These are phyloP conservation scores for Aspergillus quadricinctus DNA, from an alignment of 2,329 filamentous ascomycete species.

Conservation along the genomic window DNA sequence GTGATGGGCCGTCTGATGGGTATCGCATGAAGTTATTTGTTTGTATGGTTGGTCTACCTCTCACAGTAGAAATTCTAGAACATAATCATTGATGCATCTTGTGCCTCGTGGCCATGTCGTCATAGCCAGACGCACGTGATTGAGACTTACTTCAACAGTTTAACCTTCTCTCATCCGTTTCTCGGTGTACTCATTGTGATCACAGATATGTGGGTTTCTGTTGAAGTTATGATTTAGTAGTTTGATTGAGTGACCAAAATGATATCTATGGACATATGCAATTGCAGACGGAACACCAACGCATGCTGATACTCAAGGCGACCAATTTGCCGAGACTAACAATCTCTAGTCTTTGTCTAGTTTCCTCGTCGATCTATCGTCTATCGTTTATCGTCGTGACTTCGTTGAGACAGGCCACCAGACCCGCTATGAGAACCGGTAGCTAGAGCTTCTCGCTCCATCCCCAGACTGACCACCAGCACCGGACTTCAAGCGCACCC, in stretches of 20 bases:
- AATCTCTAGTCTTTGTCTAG: slow-evolving; percentile 3
- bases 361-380: slow-evolving; percentile 5
- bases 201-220: background rate
- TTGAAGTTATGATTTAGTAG: background rate
- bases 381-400: slow-evolving; percentile 25
- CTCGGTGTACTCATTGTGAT: background rate
- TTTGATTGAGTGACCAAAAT: background rate
- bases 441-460: slow-evolving; percentile 36
- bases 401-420: slow-evolving; percentile 14
- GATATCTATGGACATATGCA: background rate
- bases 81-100: background rate
- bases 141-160: background rate
- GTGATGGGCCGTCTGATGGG: too few species aligned
- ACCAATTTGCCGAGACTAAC: background rate
- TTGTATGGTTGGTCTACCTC: background rate
- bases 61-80: background rate
- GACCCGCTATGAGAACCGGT: background rate
- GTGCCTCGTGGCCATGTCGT: background rate
- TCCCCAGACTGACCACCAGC: slow-evolving; percentile 47
- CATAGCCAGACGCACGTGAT: background rate
- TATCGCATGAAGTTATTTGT: background rate
- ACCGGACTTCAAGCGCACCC: slow-evolving; percentile 39
- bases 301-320: background rate
- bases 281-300: background rate
- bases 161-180: background rate